Evolutionary conservation across 2,329 filamentous ascomycete genomes (phyloP), one percentile per base, ranked within the genome.

Genomic region (Pseudogymnoascus sp.): DNA sequence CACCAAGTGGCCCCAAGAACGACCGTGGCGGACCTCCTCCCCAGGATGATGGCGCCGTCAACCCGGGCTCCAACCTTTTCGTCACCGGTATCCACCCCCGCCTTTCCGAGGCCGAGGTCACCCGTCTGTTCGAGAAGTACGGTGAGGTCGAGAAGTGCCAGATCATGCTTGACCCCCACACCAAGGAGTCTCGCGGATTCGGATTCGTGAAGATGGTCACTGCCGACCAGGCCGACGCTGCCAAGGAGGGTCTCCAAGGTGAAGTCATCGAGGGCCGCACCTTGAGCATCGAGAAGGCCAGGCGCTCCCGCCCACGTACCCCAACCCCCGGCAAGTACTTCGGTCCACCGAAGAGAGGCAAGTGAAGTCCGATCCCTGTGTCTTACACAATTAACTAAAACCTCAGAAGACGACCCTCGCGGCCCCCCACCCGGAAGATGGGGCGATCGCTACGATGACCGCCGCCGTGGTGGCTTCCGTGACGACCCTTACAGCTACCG

Each of bases 151-250:
- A 97, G 80, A 97, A 95, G 79, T 97, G 93, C 81, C 95, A 97
- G 77, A 99, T 99, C 80, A 99, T 99, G 94, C 87, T 93, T 73
- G 94, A 99, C 74, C 94, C 94, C 66, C 94, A 99, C 78, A 95
- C 91, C 72, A 96, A 96, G 79, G 94, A 99, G 78, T 97, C 93
- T 70, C 94, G 94, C 77, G 94, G 94, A 68, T 99, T 99, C 69
- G 94, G 94, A 62, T 99, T 99, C 80, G 94, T 99, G 75, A 97
- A 99, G 82, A 97, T 99, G 93, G 87, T 92, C 65, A 95, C 91
- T 63, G 85, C 91, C 58, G 93, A 97, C 62, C 90, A 96, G 77
- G 94, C 94, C 67, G 94, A 99, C 77, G 92, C 94, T 69, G 94
- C 94, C 69, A 96, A 94, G 81, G 94, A 97, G 72, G 93, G 90